Evolutionary conservation across 2,329 filamentous ascomycete species (phyloP).

Genomic region (Neonectria sp.): DNA sequence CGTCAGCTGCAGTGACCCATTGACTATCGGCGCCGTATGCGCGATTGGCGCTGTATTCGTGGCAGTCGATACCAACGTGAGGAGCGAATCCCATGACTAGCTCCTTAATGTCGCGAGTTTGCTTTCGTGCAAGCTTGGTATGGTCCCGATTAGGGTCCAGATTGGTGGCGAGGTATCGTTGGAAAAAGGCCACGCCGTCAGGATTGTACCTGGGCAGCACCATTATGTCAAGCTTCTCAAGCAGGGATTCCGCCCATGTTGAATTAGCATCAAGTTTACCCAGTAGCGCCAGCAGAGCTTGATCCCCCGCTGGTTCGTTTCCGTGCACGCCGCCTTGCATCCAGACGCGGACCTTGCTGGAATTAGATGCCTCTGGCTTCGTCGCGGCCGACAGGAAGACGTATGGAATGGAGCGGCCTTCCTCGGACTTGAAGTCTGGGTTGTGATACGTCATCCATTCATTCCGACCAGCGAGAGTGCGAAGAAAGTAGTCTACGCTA

Average conservation of each 20-base stretch:
- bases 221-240: constrained; percentile 48
- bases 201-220: constrained; percentile 50
- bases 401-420: constrained; percentile 42
- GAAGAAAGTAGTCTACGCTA: constrained; percentile 39
- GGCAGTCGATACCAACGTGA: constrained; percentile 46
- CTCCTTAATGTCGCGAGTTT: constrained; percentile 46
- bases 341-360: constrained; percentile 46
- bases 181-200: constrained; percentile 49
- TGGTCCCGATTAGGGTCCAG: constrained; percentile 50
- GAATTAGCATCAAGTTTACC: constrained; percentile 48
- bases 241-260: constrained; percentile 43
- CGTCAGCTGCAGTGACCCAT: constrained; percentile 45
- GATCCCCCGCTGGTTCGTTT: constrained; percentile 48
- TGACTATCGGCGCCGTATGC: constrained; percentile 43
- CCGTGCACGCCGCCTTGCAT: constrained; percentile 49
- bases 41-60: constrained; percentile 46
- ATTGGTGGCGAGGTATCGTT: constrained; percentile 45
- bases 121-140: constrained; percentile 44
- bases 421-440: constrained; percentile 41
- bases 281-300: constrained; percentile 45
- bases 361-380: constrained; percentile 31
- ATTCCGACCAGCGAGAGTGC: constrained; percentile 38
- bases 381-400: constrained; percentile 32
- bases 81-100: constrained; percentile 42
- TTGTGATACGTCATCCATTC: constrained; percentile 44